Base-by-base conservation (phyloP, 331 rosid species). In the Phaseolus coccineus region DNA sequence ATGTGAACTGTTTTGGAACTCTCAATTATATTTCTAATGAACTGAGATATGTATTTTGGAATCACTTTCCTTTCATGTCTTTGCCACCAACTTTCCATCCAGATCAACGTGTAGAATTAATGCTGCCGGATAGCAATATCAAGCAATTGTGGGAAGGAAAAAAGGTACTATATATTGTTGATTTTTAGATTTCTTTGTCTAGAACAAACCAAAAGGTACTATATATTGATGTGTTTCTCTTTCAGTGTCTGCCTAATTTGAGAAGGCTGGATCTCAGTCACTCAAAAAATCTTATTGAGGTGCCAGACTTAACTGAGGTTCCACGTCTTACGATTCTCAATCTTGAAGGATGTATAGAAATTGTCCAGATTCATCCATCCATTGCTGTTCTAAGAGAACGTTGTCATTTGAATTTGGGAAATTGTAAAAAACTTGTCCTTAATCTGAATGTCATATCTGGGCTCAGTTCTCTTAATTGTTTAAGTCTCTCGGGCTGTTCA, bases 21-120 rank as follows among this genome's bases (percentile, higher is more conserved):
- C 61, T 73, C 6, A 27, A 51, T 11, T 12, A 0, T 72, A 72
- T 79, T 8, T 79, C 78, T 3, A 61, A 30, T 48, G 57, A 75
- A 8, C 50, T 81, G 10, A 6, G 30, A 16, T 69, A 48, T 61
- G 40, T 81, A 1, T 0, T 0, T 5, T 81, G 81, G 85, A 5
- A 8, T 1, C 3, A 48, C 1, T 81, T 58, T 58, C 81, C 81
- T 75, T 81, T 75, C 30, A 3, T 19, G 1, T 25, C 35, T 61
- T 48, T 79, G 64, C 83, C 78, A 24, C 33, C 66, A 15, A 79
- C 47, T 35, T 79, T 79, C 37, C 42, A 71, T 2, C 65, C 72
- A 2, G 1, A 70, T 70, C 37, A 71, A 47, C 77, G 71, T 8
- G 83, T 59, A 19, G 64, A 63, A 35, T 2, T 76, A 63, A 24